A percentile compares a stretch with the other conserved stretches of the same genome.
phyloP scores from a whole-genome alignment of 2,329 filamentous ascomycete genomes.

The Hypoxylon sp. region DNA sequence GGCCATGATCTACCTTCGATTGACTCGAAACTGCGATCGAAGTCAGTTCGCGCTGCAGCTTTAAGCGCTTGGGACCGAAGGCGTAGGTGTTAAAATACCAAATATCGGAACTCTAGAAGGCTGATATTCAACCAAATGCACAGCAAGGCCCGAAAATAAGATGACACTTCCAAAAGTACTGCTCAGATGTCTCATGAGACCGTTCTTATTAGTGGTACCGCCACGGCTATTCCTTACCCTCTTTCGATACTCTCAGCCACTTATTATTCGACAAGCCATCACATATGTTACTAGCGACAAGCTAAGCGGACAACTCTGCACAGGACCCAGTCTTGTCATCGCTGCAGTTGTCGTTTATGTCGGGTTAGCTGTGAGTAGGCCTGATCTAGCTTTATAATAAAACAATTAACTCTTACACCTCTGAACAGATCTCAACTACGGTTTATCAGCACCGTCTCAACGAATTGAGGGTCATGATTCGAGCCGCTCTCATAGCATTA shows the following conservation, averaged over 20 bases:
- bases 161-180: conserved; percentile 54
- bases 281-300: conserved; percentile 48
- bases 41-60: conserved; percentile 43
- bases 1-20: conserved; percentile 50
- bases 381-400: neutral
- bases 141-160: conserved; percentile 48
- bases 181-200: conserved; percentile 50
- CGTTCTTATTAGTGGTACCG: conserved; percentile 54
- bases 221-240: conserved; percentile 58
- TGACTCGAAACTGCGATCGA: conserved; percentile 46
- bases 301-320: conserved; percentile 18
- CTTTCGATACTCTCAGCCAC: conserved; percentile 60
- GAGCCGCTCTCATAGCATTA: conserved; percentile 57
- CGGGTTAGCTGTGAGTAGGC: conserved; percentile 56
- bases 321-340: conserved; percentile 54
- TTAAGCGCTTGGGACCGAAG: conserved; percentile 51
- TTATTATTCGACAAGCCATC: conserved; percentile 59
- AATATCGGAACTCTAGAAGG: neutral
- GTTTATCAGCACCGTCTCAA: conserved; percentile 55
- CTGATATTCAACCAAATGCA: neutral
- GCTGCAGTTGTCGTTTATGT: conserved; percentile 56
- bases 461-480: conserved; percentile 54
- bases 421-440: conserved; percentile 52
- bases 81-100: conserved; percentile 40
- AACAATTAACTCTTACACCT: conserved; percentile 7